These are phyloP conservation scores for Lentinula sp. DNA, from an alignment of 768 basidiomycete species.

Conservation along the genomic window DNA sequence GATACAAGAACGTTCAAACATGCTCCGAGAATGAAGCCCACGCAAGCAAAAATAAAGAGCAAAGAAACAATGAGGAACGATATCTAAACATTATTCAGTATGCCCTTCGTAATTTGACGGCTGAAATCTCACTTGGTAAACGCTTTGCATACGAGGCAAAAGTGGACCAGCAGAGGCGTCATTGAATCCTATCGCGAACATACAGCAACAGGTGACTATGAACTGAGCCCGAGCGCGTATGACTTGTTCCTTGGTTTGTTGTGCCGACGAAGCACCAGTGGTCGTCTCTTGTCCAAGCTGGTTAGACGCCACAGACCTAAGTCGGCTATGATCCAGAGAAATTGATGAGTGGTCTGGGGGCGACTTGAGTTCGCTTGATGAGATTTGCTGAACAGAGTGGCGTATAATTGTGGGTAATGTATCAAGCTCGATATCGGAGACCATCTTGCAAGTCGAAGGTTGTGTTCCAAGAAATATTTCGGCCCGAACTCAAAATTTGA, in stretches of 20 bases:
- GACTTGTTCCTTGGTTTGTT: slow-evolving; percentile 14
- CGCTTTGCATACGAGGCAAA: slow-evolving; percentile 29
- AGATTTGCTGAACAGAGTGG: neutral
- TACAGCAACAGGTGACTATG: slow-evolving; percentile 23
- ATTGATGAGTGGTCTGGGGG: neutral
- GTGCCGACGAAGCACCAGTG: neutral
- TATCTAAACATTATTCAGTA: slow-evolving; percentile 18
- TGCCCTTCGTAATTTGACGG: neutral
- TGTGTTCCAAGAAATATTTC: neutral
- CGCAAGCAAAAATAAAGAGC: slow-evolving; percentile 34
- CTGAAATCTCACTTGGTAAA: slow-evolving; percentile 23
- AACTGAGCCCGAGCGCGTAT: slow-evolving; percentile 23
- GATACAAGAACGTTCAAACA: slow-evolving; percentile 18
- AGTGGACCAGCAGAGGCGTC: slow-evolving; percentile 32
- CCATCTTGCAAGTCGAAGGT: neutral
- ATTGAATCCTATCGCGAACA: slow-evolving; percentile 32
- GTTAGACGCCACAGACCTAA: neutral
- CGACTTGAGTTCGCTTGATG: neutral
- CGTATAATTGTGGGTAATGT: neutral
- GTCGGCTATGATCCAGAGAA: neutral
- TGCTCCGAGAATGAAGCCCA: slow-evolving; percentile 19
- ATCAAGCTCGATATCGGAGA: neutral
- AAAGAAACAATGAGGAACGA: slow-evolving; percentile 34
- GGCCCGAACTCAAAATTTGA: neutral
- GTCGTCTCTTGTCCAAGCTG: neutral